These are phyloP conservation scores for Sporothrix schenckii DNA, from an alignment of 2,329 filamentous ascomycete genomes.

Conservation along the genomic window DNA sequence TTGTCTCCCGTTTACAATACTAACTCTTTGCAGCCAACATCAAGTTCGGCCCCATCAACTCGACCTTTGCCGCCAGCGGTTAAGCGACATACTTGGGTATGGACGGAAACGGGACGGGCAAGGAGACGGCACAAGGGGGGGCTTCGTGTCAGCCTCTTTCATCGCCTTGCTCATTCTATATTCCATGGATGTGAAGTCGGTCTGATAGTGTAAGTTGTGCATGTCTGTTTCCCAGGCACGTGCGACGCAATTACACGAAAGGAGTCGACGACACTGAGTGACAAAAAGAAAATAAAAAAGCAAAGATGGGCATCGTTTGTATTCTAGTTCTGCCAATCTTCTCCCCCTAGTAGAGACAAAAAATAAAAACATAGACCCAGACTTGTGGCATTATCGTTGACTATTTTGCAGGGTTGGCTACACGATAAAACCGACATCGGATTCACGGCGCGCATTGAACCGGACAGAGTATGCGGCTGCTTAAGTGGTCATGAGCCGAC, in stretches of 20 bases:
- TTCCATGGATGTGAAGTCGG: not conserved
- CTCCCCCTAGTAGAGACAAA: slow-evolving; percentile 7
- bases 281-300: not conserved
- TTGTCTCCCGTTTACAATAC: not conserved
- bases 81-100: slow-evolving; percentile 10
- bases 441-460: slow-evolving; percentile 4
- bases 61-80: slow-evolving; percentile 38
- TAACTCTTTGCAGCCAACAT: slow-evolving; percentile 39
- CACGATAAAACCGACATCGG: not conserved
- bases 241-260: too few relatives aligned
- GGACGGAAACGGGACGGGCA: not conserved
- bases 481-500: not conserved
- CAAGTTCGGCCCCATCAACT: slow-evolving; percentile 43
- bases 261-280: not conserved
- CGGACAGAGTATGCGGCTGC: slow-evolving; percentile 1
- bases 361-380: slow-evolving; percentile 21
- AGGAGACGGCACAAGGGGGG: too few relatives aligned
- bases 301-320: slow-evolving; percentile 11
- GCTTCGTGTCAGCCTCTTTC: not conserved
- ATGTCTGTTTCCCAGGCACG: not conserved
- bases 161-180: not conserved
- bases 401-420: too few relatives aligned
- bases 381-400: too few relatives aligned
- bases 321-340: not conserved
- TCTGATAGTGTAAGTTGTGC: not conserved